phyloP scores from a whole-genome alignment of 495 filamentous ascomycete species.

The Cercophora samala region DNA sequence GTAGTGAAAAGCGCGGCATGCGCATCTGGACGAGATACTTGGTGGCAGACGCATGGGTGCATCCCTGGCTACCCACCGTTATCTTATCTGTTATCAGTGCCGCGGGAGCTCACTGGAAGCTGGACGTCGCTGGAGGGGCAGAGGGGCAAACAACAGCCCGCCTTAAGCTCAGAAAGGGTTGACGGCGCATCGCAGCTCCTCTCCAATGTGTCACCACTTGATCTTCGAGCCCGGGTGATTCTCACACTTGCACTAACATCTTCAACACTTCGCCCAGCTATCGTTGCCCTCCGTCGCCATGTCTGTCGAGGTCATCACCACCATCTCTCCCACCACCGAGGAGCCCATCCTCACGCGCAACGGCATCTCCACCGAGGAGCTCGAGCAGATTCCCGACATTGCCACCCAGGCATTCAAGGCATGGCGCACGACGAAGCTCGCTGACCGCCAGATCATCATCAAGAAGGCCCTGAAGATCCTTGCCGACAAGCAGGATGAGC shows the following conservation, averaged over 20 bases:
- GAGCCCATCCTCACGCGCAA: constrained; percentile 70
- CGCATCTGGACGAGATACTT: background rate
- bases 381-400: constrained; percentile 60
- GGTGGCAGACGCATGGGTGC: background rate
- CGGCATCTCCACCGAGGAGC: constrained; percentile 62
- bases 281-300: constrained; percentile 44
- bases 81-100: constrained; percentile 13
- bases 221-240: constrained; percentile 4
- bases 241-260: background rate
- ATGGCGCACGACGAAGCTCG: constrained; percentile 62
- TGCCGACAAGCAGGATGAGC: constrained; percentile 65
- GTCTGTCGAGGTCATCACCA: constrained; percentile 78
- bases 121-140: constrained; percentile 2
- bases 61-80: background rate
- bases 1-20: background rate
- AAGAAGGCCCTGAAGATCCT: constrained; percentile 69
- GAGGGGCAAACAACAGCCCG: constrained; percentile 12
- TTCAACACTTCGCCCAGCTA: background rate
- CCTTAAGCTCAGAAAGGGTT: constrained; percentile 2
- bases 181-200: constrained; percentile 10
- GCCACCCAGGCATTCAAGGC: constrained; percentile 69
- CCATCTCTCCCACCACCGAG: constrained; percentile 85
- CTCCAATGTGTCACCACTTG: background rate
- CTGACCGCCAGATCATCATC: constrained; percentile 70
- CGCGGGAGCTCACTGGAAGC: background rate